Conservation (phyloP, 768 basidiomycete genomes). For the Pleurotus sapidus region DNA sequence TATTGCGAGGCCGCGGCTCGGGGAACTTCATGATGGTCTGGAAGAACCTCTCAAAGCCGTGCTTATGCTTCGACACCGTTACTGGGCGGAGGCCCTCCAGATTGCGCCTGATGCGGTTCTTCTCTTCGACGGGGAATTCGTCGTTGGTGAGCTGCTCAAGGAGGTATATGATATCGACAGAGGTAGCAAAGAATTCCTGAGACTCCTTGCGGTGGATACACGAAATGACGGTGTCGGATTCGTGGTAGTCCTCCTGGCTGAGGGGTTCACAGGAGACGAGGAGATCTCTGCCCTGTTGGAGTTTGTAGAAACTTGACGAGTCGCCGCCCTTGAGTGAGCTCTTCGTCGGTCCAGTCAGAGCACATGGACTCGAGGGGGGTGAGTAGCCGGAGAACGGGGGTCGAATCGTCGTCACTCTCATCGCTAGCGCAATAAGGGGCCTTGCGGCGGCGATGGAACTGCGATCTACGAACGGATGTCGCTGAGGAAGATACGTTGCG, state of each 20-base stretch:
- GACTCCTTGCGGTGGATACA: conserved; percentile 87
- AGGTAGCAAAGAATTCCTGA: conserved; percentile 84
- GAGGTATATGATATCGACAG: conserved; percentile 93
- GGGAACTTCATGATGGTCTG: conserved; percentile 96
- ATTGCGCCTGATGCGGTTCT: conserved; percentile 93
- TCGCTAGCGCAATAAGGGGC: not conserved
- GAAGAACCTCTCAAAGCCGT: conserved; percentile 84
- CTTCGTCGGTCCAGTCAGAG: conserved; percentile 59
- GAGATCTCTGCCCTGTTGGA: conserved; percentile 74
- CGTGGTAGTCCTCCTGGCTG: conserved; percentile 66
- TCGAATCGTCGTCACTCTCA: conserved; percentile 35
- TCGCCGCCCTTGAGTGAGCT: conserved; percentile 67
- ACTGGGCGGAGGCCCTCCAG: conserved; percentile 89
- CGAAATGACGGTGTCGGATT: conserved; percentile 82
- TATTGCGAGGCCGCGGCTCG: conserved; percentile 90
- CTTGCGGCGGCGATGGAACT: conserved; percentile 13
- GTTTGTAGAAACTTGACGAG: conserved; percentile 86
- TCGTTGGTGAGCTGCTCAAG: conserved; percentile 77
- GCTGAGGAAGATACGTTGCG: conserved; percentile 35
- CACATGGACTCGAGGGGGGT: conserved; percentile 56
- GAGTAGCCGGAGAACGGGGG: conserved; percentile 58
- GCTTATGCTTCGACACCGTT: conserved; percentile 85
- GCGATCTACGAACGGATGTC: not conserved
- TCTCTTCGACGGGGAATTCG: conserved; percentile 91
- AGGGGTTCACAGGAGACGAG: conserved; percentile 79